phyloP scores from a whole-genome alignment of 2,329 filamentous ascomycete species.

The Seiridium unicorne region DNA sequence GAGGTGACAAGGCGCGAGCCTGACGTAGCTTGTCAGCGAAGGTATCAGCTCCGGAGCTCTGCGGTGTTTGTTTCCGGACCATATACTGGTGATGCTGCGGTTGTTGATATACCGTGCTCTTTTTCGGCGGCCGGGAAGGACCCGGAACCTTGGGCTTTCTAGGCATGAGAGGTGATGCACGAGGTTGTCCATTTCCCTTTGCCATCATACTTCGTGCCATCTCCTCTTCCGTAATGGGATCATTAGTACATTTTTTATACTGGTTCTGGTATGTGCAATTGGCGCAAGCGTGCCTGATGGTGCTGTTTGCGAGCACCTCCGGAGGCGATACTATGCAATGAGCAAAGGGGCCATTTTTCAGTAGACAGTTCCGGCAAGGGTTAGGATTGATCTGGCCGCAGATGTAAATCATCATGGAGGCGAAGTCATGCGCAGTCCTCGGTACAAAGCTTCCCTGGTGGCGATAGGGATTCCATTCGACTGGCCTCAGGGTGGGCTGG shows the following conservation, averaged over 20 bases:
- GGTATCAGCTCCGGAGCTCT: conserved; percentile 11
- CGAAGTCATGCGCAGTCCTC: conserved; percentile 21
- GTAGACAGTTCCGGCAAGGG: conserved; percentile 24
- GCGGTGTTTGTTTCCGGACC: conserved; percentile 7
- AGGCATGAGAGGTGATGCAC: conserved; percentile 7
- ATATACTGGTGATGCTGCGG: background rate
- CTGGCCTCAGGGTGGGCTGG: conserved; percentile 19
- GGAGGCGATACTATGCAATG: conserved; percentile 24
- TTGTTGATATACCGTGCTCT: background rate
- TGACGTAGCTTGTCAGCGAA: conserved; percentile 23
- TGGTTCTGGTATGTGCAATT: conserved; percentile 28
- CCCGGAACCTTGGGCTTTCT: background rate
- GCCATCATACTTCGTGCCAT: conserved; percentile 13
- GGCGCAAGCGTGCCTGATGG: conserved; percentile 24
- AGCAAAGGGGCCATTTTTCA: conserved; percentile 25
- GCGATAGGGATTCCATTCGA: conserved; percentile 27
- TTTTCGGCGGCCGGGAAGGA: background rate
- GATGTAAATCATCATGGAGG: conserved; percentile 27
- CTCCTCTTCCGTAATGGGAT: conserved; percentile 21
- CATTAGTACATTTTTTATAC: conserved; percentile 26
- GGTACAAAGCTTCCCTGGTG: conserved; percentile 23
- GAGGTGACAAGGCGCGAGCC: conserved; percentile 19
- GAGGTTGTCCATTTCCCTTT: conserved; percentile 8
- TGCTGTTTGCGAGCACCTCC: conserved; percentile 18
- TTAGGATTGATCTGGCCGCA: conserved; percentile 26